Evolutionary conservation across 2,329 filamentous ascomycete species (phyloP).

Genomic region (Neurospora sp.): DNA sequence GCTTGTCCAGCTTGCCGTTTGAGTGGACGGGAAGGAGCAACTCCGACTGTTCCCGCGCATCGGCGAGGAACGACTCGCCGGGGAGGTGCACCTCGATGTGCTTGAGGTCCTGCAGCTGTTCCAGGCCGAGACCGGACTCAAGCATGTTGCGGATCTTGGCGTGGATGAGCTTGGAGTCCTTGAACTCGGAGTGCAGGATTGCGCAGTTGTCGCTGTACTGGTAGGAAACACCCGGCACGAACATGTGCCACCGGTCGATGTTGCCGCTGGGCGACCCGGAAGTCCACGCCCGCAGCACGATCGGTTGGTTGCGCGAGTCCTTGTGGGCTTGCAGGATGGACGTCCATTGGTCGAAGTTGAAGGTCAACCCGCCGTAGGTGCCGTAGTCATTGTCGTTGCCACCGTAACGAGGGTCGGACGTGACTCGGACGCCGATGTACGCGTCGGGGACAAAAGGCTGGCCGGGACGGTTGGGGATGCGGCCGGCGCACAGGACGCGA

Average conservation of each 20-base stretch:
- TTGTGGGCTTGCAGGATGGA: constrained; percentile 1
- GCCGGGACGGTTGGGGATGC: constrained; percentile 10
- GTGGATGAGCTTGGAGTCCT: background rate
- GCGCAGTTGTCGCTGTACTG: constrained; percentile 1
- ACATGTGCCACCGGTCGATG: constrained; percentile 12
- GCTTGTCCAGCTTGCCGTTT: background rate
- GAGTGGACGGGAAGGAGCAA: background rate
- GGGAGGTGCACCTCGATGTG: constrained; percentile 11
- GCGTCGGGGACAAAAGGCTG: constrained; percentile 12
- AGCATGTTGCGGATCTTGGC: constrained; percentile 4
- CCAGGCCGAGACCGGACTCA: background rate
- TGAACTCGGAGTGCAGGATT: constrained; percentile 4
- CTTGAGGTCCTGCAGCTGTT: background rate
- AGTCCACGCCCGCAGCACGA: constrained; percentile 1
- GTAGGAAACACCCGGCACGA: constrained; percentile 5
- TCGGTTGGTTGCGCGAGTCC: background rate
- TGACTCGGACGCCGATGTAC: constrained; percentile 4
- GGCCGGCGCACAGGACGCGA: constrained; percentile 13
- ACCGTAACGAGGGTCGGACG: background rate
- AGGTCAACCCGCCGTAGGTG: constrained; percentile 14
- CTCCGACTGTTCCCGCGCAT: background rate
- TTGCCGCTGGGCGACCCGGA: background rate
- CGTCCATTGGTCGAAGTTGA: constrained; percentile 6
- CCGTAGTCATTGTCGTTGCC: background rate
- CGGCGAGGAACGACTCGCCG: constrained; percentile 2